Evolutionary conservation across 179 eudicot species (phyloP).

Genomic region (Vitellaria paradoxa): DNA sequence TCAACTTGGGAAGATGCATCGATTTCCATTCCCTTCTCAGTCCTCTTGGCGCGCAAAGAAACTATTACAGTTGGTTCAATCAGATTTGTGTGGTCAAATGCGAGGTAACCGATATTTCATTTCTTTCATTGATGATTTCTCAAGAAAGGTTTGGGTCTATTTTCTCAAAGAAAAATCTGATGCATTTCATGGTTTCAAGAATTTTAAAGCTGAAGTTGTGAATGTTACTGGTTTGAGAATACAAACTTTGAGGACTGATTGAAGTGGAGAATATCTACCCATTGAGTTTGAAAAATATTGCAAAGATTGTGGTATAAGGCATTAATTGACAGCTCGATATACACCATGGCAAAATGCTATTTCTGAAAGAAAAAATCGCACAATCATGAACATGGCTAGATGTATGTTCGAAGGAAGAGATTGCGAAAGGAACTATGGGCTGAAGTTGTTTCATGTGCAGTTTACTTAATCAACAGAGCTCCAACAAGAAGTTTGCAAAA

Average conservation of each 20-base stretch:
- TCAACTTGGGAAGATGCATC: constrained; percentile 7
- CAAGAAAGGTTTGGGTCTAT: background rate
- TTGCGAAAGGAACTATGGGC: background rate
- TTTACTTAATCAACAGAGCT: constrained; percentile 1
- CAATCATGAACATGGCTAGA: background rate
- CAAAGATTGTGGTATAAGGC: background rate
- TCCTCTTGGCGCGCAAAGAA: background rate
- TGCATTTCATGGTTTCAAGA: background rate
- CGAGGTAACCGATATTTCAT: no score
- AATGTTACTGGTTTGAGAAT: background rate
- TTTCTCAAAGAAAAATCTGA: constrained; percentile 12
- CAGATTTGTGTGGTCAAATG: background rate
- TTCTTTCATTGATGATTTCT: background rate
- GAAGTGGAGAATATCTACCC: constrained; percentile 1
- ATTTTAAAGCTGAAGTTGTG: constrained; percentile 5
- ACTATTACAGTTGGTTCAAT: background rate
- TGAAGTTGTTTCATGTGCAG: background rate
- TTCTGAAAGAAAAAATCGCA: background rate
- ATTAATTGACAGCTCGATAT: background rate
- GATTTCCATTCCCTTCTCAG: constrained; percentile 7
- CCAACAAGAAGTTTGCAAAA: background rate
- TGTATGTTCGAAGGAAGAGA: background rate
- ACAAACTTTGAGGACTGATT: background rate
- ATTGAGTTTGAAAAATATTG: background rate
- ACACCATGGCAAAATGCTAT: constrained; percentile 4